Evolutionary conservation across 345 rosid genomes (phyloP).

Genomic region (Stellera chamaejasme): DNA sequence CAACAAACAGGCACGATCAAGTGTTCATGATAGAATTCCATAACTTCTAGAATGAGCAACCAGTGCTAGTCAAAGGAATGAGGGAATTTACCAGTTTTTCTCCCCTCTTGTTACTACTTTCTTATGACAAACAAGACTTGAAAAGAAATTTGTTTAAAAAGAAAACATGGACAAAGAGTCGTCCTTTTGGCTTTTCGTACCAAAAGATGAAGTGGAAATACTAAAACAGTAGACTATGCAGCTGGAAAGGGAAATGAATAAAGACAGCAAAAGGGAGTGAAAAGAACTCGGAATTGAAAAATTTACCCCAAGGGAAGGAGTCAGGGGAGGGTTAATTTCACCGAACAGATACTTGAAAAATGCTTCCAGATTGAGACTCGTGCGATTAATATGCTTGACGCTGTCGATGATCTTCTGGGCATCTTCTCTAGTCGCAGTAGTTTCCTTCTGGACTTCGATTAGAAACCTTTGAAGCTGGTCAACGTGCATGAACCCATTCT

Average conservation of each 20-base stretch:
- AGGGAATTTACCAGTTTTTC: too few relatives aligned
- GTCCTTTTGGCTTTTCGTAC: background rate
- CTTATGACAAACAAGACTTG: background rate
- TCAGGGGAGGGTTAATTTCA: conserved; percentile 43
- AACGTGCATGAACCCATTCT: conserved; percentile 41
- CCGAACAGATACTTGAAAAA: conserved; percentile 60
- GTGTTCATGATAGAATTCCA: too few relatives aligned
- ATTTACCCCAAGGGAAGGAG: conserved; percentile 32
- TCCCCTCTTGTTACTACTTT: background rate
- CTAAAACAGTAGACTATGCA: background rate
- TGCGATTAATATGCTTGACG: conserved; percentile 36
- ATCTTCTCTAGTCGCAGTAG: conserved; percentile 35
- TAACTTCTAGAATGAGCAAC: too few relatives aligned
- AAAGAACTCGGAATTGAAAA: background rate
- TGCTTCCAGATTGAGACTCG: conserved; percentile 42
- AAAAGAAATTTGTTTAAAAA: too few relatives aligned
- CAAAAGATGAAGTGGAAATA: too few relatives aligned
- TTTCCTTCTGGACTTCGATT: conserved; percentile 48
- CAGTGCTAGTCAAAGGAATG: too few relatives aligned
- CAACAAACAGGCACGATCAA: too few relatives aligned
- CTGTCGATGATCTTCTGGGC: conserved; percentile 38
- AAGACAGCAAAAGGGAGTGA: background rate
- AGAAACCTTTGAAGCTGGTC: conserved; percentile 48
- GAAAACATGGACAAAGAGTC: too few relatives aligned
- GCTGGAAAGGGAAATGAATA: background rate